Base-by-base conservation (phyloP, 257 asterid species). In the Nicotiana noctiflora region DNA sequence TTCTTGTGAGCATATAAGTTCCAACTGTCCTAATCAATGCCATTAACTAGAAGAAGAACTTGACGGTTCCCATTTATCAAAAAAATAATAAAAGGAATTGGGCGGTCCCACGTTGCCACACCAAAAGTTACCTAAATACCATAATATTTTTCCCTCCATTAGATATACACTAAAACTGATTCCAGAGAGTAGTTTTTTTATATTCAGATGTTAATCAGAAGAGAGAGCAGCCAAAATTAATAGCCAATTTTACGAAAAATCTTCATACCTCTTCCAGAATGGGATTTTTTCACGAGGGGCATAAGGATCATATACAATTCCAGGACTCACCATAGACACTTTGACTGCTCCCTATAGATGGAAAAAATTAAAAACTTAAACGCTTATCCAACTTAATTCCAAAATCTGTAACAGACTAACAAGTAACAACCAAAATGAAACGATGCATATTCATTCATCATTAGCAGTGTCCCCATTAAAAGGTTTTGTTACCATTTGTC, bases 301-400 rank as follows among this genome's bases (percentile, higher is more conserved):
- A 89, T 94, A 94, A 77, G 98, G 98, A 84, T 94, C 98, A 53
- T 84, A 88, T 6, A 94, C 85, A 76, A 93, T 80, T 77, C 98
- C 98, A 83, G 98, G 97, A 83, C 97, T 94, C 68, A 85, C 76
- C 89, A 91, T 81, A 61, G 98, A 83, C 74, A 94, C 88, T 78
- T 86, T 84, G 72, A 89, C 77, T 79, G 92, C 82, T 49, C 90
- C 93, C 98, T 94, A 90, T 84, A 83, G 82, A 74, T 81, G 59
- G 77, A 74, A 75, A 87, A 84, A 55, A 80, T 49, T 75, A 77
- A 29, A 65, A 81, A 27, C 49, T 40, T 46, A 70, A 70, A 70
- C 15, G 19, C 6, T 70, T 70, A 68, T 68, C 56, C 76, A 68
- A 11, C 76, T 11, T 68, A 40, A 40, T 44, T 25, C 15, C 12